A percentile compares a stretch with the other conserved stretches of the same genome.
Conservation (phyloP, 2,329 filamentous ascomycete species). For the Cryphonectria carpinicola region DNA sequence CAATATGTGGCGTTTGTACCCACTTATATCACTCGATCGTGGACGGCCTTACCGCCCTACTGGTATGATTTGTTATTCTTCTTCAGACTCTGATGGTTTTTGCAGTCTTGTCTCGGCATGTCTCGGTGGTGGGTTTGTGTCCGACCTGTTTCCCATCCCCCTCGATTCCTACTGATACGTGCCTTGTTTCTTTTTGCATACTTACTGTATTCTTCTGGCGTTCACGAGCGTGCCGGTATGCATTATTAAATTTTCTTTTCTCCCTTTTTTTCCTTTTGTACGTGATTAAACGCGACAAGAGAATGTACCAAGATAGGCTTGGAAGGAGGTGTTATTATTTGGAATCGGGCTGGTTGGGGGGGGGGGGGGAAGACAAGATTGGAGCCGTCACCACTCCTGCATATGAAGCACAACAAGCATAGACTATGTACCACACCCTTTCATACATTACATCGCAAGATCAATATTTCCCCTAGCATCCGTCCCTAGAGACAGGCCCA, state of each 20-base stretch:
- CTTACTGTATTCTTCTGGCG: not conserved
- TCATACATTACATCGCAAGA: not conserved
- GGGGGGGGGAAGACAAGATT: not conserved
- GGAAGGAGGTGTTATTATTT: not conserved
- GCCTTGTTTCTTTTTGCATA: not conserved
- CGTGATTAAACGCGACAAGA: not conserved
- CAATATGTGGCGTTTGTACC: slow-evolving; percentile 4
- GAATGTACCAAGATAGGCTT: not conserved
- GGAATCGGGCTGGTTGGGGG: not conserved
- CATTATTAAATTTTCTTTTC: not conserved
- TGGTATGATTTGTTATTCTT: not conserved
- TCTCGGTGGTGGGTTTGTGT: not conserved
- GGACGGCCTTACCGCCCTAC: not conserved
- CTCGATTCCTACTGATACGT: not conserved
- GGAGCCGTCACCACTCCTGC: not conserved
- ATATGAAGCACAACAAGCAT: not conserved
- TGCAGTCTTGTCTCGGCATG: not conserved
- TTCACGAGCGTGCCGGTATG: not conserved
- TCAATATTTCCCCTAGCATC: not conserved
- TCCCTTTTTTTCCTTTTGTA: not conserved
- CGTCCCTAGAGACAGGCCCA: not conserved
- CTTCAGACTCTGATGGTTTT: not conserved
- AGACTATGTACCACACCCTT: not conserved
- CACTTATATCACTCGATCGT: not conserved
- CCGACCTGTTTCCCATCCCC: not conserved